Percentiles rank a stretch among this genome's conserved stretches.
Evolutionary conservation across 495 filamentous ascomycete species (phyloP).

Genomic region (Annulohypoxylon moriforme): DNA sequence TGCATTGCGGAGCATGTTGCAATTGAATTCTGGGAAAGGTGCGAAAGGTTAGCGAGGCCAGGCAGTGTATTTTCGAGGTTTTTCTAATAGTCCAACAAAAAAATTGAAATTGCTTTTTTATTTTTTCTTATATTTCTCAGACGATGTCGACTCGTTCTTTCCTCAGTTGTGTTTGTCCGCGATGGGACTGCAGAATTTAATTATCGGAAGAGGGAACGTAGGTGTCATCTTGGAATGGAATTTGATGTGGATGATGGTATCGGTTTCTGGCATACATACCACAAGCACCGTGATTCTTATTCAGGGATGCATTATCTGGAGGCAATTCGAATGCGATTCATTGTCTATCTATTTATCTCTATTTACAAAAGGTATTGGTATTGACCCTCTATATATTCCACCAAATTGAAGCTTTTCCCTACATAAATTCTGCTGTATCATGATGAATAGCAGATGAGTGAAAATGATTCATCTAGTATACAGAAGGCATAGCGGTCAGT

Average conservation of each 20-base stretch:
- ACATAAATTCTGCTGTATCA: conserved; percentile 9
- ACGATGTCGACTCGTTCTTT: conserved; percentile 60
- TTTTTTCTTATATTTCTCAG: conserved; percentile 47
- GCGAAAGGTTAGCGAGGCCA: conserved; percentile 35
- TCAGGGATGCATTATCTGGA: neutral
- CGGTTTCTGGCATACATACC: conserved; percentile 30
- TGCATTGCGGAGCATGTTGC: conserved; percentile 57
- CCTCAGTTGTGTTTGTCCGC: conserved; percentile 36
- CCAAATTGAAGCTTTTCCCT: neutral
- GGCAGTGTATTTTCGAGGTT: conserved; percentile 23
- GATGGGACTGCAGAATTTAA: conserved; percentile 44
- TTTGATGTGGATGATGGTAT: neutral
- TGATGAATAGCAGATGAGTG: conserved; percentile 24
- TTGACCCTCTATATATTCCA: conserved; percentile 25
- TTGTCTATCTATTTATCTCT: conserved; percentile 12
- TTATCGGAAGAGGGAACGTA: conserved; percentile 51
- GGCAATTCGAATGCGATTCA: conserved; percentile 14
- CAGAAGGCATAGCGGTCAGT: neutral
- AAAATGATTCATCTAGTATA: conserved; percentile 8
- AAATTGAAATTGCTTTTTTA: conserved; percentile 35
- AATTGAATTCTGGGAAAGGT: conserved; percentile 48
- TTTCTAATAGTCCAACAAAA: conserved; percentile 36
- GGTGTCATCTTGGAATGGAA: conserved; percentile 48
- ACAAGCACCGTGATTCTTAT: neutral
- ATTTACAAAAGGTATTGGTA: neutral